These are phyloP conservation scores for Chlorella vulgaris DNA, from an alignment of 139 green algal species.

Conservation along the genomic window DNA sequence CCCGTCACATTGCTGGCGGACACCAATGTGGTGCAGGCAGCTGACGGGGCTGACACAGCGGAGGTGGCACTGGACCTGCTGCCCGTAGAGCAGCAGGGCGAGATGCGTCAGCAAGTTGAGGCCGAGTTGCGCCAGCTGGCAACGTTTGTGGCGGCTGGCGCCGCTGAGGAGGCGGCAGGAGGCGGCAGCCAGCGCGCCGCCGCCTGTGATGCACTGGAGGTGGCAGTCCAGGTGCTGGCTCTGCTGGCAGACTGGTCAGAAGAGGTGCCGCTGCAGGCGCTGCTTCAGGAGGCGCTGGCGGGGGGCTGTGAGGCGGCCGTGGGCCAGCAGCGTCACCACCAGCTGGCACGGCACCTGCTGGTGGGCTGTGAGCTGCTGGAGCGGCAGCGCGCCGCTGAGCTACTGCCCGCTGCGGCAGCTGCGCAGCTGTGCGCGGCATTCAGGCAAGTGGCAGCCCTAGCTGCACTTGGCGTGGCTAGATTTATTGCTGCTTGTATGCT, in stretches of 20 bases:
- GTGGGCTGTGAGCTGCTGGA: neutral
- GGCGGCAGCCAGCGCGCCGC: neutral
- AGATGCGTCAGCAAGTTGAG: neutral
- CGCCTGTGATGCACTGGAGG: neutral
- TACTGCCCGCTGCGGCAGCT: neutral
- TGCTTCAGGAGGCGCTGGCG: no score
- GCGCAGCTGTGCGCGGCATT: neutral
- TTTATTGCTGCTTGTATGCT: neutral
- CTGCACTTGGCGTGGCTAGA: no score
- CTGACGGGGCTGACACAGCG: no score
- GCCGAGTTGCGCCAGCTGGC: neutral
- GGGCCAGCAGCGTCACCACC: neutral
- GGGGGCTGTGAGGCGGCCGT: no score
- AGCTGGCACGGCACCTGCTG: slow-evolving; percentile 15
- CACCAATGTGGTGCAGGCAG: neutral
- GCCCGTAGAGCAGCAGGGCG: neutral
- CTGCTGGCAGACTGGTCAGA: slow-evolving; percentile 1
- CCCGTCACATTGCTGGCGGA: slow-evolving; percentile 11
- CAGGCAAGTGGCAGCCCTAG: neutral
- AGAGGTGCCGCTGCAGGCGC: neutral
- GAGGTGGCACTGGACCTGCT: no score
- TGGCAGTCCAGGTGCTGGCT: neutral
- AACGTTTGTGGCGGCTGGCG: neutral
- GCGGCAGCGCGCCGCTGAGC: neutral
- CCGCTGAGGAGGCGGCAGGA: neutral